phyloP scores from a whole-genome alignment of 331 rosid species.

The Pyrus hybrid region DNA sequence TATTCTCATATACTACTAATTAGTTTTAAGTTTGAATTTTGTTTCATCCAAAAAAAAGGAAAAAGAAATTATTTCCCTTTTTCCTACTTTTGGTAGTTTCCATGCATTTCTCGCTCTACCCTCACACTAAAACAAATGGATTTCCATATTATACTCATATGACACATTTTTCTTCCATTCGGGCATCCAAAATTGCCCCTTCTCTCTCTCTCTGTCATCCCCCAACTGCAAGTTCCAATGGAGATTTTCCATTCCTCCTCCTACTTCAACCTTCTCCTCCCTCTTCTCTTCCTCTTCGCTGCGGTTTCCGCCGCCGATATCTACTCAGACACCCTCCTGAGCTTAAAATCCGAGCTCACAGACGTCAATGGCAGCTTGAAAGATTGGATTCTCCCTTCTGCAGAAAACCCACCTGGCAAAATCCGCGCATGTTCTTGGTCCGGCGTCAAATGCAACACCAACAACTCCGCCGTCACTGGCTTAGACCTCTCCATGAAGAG shows the following conservation, averaged over 20 bases:
- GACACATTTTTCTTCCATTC: slow-evolving; percentile 34
- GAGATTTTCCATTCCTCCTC: slow-evolving; percentile 45
- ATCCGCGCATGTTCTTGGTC: slow-evolving; percentile 75
- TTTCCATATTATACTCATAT: slow-evolving; percentile 11
- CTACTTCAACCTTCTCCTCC: slow-evolving; percentile 39
- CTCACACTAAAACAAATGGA: slow-evolving; percentile 29
- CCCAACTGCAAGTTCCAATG: slow-evolving; percentile 60
- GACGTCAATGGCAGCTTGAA: slow-evolving; percentile 42
- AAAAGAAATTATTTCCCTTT: too few species aligned
- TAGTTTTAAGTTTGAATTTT: too few species aligned
- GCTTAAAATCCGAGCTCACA: slow-evolving; percentile 63
- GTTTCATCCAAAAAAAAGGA: too few species aligned
- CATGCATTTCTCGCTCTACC: slow-evolving; percentile 53
- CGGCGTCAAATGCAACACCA: slow-evolving; percentile 56
- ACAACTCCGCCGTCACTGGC: slow-evolving; percentile 44
- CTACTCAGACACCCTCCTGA: slow-evolving; percentile 64
- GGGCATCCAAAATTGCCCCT: slow-evolving; percentile 32
- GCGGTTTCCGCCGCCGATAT: slow-evolving; percentile 45
- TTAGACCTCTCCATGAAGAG: slow-evolving; percentile 73
- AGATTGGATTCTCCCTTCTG: slow-evolving; percentile 52
- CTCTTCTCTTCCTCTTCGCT: slow-evolving; percentile 26
- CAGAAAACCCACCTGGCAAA: slow-evolving; percentile 31
- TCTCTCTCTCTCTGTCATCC: slow-evolving; percentile 9
- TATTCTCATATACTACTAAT: too few species aligned
- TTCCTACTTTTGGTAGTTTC: slow-evolving; percentile 64